phyloP scores from a whole-genome alignment of 2,329 filamentous ascomycete species.

The Arthroderma sp. region DNA sequence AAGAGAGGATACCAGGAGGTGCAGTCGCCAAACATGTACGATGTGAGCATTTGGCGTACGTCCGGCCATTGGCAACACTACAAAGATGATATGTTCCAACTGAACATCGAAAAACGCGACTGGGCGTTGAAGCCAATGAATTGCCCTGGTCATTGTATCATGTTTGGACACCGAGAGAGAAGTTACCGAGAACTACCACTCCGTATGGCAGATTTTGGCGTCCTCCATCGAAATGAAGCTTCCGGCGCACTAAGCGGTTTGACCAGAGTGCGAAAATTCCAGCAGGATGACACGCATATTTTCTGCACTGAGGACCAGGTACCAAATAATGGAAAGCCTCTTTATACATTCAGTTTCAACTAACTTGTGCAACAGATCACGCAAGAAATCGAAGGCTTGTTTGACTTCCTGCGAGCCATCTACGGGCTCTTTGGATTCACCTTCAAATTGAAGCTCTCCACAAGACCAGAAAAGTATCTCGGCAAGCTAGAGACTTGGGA shows the following conservation, averaged over 20 bases:
- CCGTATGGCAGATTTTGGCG: conserved; percentile 89
- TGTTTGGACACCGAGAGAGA: conserved; percentile 70
- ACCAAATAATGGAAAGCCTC: conserved; percentile 3
- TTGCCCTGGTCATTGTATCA: conserved; percentile 84
- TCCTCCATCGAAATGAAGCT: conserved; percentile 87
- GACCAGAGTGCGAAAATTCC: conserved; percentile 84
- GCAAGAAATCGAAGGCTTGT: conserved; percentile 65
- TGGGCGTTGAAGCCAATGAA: conserved; percentile 96
- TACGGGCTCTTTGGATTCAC: conserved; percentile 75
- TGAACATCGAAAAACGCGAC: conserved; percentile 66
- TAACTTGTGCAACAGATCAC: conserved; percentile 34
- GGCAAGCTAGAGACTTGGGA: conserved; percentile 82
- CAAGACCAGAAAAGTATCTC: conserved; percentile 75
- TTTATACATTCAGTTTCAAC: conserved; percentile 1
- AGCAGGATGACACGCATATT: conserved; percentile 93
- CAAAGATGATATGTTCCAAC: conserved; percentile 91
- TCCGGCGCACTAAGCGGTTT: conserved; percentile 83
- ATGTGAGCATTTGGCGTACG: conserved; percentile 81
- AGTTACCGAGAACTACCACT: conserved; percentile 85
- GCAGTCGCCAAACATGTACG: conserved; percentile 93
- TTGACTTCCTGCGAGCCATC: conserved; percentile 72
- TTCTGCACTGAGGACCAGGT: conserved; percentile 77
- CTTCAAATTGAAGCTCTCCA: conserved; percentile 92
- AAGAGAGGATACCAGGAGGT: conserved; percentile 91
- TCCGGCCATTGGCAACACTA: conserved; percentile 93